Evolutionary conservation across 2,329 filamentous ascomycete species (phyloP).

Genomic region (Diplodia intermedia): DNA sequence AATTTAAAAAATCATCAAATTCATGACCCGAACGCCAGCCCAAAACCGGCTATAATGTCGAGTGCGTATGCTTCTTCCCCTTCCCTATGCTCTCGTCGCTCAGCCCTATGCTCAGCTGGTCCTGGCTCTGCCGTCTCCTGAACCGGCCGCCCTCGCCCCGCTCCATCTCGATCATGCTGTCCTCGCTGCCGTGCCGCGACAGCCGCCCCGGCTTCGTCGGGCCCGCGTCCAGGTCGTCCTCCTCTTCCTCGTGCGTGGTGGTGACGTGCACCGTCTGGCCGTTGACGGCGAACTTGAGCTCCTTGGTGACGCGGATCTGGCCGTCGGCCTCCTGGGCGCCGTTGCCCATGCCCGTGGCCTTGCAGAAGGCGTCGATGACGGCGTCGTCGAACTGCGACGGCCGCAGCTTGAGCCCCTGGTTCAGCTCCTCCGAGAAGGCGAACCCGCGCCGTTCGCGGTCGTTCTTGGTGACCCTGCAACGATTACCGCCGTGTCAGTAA

Average conservation of each 20-base stretch:
- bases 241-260: background rate
- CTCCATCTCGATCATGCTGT: conserved; percentile 28
- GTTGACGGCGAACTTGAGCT: conserved; percentile 19
- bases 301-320: conserved; percentile 7
- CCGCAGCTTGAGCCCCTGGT: conserved; percentile 17
- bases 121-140: background rate
- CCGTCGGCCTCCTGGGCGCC: conserved; percentile 1
- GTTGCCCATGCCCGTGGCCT: conserved; percentile 4
- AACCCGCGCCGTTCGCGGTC: conserved; percentile 27
- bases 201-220: background rate
- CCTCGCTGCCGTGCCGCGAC: conserved; percentile 14
- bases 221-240: background rate
- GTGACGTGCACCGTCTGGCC: conserved; percentile 23
- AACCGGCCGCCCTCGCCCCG: conserved; percentile 13
- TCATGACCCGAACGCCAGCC: background rate
- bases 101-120: conserved; percentile 2
- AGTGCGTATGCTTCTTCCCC: background rate
- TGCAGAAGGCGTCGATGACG: conserved; percentile 24
- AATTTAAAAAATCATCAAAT: background rate
- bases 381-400: conserved; percentile 6
- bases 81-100: conserved; percentile 16
- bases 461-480: conserved; percentile 17
- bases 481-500: background rate
- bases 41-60: conserved; percentile 2
- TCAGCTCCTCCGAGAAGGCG: conserved; percentile 9